Evolutionary conservation across 2,329 filamentous ascomycete genomes (phyloP).

Genomic region (Botrytis medusae): DNA sequence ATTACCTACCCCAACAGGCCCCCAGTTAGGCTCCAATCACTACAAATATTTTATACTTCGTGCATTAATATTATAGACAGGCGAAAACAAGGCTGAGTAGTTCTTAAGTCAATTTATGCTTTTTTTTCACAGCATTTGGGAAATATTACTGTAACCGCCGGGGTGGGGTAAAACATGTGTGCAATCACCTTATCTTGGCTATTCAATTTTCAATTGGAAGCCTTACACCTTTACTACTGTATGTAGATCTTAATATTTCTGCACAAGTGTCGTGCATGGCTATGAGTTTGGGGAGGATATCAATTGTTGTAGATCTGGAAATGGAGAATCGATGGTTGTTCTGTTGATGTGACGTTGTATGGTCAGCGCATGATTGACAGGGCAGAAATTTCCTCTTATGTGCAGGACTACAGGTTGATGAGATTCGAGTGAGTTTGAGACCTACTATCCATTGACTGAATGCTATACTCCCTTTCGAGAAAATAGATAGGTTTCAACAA

Average conservation of each 20-base stretch:
- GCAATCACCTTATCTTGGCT: neutral
- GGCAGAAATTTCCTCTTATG: neutral
- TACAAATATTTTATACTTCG: neutral
- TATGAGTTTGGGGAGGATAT: neutral
- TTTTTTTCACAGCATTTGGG: neutral
- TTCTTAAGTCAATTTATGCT: neutral
- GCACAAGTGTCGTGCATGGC: neutral
- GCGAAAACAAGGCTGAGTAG: neutral
- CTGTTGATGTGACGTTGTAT: neutral
- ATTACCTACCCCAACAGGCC: neutral
- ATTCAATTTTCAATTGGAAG: neutral
- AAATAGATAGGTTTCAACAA: neutral
- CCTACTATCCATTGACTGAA: neutral
- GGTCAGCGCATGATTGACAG: neutral
- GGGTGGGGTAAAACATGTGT: neutral
- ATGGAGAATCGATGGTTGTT: neutral
- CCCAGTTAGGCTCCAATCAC: neutral
- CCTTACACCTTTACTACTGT: neutral
- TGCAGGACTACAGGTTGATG: neutral
- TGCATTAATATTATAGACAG: neutral
- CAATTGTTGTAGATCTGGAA: neutral
- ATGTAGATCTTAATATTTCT: neutral
- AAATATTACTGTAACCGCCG: slow-evolving; percentile 2
- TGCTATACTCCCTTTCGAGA: neutral
- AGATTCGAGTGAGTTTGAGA: neutral